phyloP scores from a whole-genome alignment of 768 basidiomycete species.

The Leccinum truebloodii region DNA sequence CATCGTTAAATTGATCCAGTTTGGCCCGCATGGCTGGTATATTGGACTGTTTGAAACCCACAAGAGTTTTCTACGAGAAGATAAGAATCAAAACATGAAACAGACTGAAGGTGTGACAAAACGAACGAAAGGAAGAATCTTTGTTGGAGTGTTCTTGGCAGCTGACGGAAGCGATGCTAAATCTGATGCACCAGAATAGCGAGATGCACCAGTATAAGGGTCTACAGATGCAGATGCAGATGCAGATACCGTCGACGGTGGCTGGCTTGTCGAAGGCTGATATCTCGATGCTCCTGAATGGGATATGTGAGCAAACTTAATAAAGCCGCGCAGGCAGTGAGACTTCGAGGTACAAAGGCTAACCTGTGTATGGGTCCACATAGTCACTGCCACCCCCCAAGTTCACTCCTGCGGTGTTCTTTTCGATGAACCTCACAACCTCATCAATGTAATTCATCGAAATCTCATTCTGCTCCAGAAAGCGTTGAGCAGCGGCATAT shows the following conservation, averaged over 20 bases:
- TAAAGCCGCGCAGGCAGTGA: not conserved
- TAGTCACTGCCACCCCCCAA: constrained; percentile 63
- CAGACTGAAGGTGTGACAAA: not conserved
- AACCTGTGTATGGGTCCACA: constrained; percentile 91
- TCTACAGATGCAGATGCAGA: constrained; percentile 50
- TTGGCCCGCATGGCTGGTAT: constrained; percentile 80
- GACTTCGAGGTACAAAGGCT: constrained; percentile 4
- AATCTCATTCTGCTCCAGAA: constrained; percentile 81
- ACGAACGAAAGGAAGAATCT: constrained; percentile 55
- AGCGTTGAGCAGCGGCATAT: constrained; percentile 84
- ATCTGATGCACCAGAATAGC: constrained; percentile 51
- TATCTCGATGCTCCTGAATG: constrained; percentile 66
- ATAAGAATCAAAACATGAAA: not conserved
- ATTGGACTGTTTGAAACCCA: constrained; percentile 85
- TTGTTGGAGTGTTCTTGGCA: constrained; percentile 35
- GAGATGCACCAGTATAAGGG: constrained; percentile 72
- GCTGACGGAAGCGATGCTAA: constrained; percentile 33
- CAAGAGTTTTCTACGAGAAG: constrained; percentile 50
- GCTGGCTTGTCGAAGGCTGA: constrained; percentile 42
- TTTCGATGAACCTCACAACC: constrained; percentile 91
- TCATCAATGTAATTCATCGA: constrained; percentile 83
- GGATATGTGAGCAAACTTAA: not conserved
- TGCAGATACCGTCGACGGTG: constrained; percentile 27
- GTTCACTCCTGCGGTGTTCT: constrained; percentile 79
- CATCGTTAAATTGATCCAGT: constrained; percentile 72